Base-by-base conservation (phyloP, 164 flowering plant species). In the Akebia trifoliata region DNA sequence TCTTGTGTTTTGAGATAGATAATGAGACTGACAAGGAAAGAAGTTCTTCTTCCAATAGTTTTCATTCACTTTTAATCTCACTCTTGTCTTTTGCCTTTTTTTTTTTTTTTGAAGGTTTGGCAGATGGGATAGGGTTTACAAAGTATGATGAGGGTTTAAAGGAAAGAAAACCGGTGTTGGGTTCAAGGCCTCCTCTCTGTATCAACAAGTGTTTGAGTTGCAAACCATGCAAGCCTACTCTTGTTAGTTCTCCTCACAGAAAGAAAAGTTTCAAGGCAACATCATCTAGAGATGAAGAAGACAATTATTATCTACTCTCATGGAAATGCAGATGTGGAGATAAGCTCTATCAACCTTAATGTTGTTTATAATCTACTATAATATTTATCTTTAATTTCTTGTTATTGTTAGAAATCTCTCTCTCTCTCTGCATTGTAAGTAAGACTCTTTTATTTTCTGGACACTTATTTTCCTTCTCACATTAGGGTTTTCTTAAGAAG, bases 291-390 rank as follows among this genome's bases (percentile, higher is more conserved):
- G 57, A 64, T 44, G 76, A 75, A 22, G 89, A 78, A 51, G 86
- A 65, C 30, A 72, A 50, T 42, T 89, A 89, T 57, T 89, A 89
- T 69, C 87, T 82, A 11, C 76, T 86, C 45, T 76, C 82, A 20
- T 89, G 93, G 93, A 84, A 76, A 74, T 89, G 96, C 72, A 76
- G 68, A 68, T 88, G 93, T 65, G 88, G 90, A 14, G 56, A 82
- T 54, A 78, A 80, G 75, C 48, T 82, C n/a, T 85, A 67, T 61
- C 84, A 78, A n/a, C 91, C 64, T 40, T 60, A 30, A 50, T 25
- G 2, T 21, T 15, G 6, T 15, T 28, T 29, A 3, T n/a, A n/a
- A n/a, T n/a, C n/a, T n/a, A n/a, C n/a, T n/a, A n/a, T n/a, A n/a
- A n/a, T n/a, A n/a, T n/a, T n/a, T n/a, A n/a, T n/a, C n/a, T n/a